Conservation (phyloP, 2,329 filamentous ascomycete genomes). For the Claviceps quebecensis region DNA sequence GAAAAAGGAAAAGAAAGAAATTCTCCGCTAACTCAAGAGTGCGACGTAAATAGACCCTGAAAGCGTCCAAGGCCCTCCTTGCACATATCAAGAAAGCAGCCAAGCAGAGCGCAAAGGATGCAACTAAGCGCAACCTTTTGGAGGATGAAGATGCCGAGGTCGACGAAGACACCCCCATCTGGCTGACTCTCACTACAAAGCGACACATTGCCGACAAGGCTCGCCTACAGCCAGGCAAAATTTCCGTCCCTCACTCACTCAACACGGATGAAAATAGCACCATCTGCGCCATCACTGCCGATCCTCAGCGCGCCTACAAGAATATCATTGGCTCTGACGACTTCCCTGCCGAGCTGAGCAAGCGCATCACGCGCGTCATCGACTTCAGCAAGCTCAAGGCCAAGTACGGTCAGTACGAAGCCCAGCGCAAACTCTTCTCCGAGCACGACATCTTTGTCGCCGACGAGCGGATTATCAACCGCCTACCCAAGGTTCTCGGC, state of each 20-base stretch:
- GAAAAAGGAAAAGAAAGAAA: background rate
- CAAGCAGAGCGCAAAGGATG: slow-evolving; percentile 29
- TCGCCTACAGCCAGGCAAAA: slow-evolving; percentile 71
- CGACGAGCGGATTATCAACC: slow-evolving; percentile 69
- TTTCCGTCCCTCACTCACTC: slow-evolving; percentile 63
- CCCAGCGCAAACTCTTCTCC: slow-evolving; percentile 63
- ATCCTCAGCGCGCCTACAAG: slow-evolving; percentile 76
- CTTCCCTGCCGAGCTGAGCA: slow-evolving; percentile 53
- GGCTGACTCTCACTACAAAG: slow-evolving; percentile 51
- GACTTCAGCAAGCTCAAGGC: slow-evolving; percentile 65
- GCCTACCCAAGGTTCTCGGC: slow-evolving; percentile 64
- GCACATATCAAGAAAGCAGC: slow-evolving; percentile 45
- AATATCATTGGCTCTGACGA: slow-evolving; percentile 63
- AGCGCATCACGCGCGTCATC: slow-evolving; percentile 62
- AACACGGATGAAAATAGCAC: slow-evolving; percentile 49
- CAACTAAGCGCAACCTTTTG: slow-evolving; percentile 43
- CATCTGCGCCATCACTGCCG: slow-evolving; percentile 76
- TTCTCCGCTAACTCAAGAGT: background rate
- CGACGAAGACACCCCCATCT: slow-evolving; percentile 38
- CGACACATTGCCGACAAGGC: slow-evolving; percentile 57
- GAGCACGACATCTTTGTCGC: slow-evolving; percentile 92
- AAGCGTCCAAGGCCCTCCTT: slow-evolving; percentile 49
- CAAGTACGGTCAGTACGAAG: slow-evolving; percentile 83
- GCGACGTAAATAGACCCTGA: slow-evolving; percentile 32
- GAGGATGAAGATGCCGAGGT: slow-evolving; percentile 27